These are phyloP conservation scores for Allium cepa DNA, from an alignment of 106 monocot species.

Conservation along the genomic window DNA sequence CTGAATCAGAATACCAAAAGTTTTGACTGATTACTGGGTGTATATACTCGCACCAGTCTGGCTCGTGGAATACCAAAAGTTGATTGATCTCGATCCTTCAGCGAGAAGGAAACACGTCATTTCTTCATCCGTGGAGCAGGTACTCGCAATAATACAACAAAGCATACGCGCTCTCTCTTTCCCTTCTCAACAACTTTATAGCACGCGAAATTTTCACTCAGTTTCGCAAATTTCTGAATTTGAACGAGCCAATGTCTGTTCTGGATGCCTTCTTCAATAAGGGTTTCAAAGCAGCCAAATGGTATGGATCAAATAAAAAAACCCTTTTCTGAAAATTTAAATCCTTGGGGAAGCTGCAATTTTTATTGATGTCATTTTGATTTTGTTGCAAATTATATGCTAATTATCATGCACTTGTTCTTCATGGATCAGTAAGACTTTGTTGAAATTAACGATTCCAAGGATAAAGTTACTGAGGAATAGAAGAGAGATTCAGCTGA, in stretches of 20 bases:
- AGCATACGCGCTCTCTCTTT: too few relatives aligned
- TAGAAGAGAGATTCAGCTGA: conserved; percentile 79
- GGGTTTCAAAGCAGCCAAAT: conserved; percentile 70
- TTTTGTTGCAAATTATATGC: background rate
- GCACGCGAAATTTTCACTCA: background rate
- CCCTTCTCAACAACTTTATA: too few relatives aligned
- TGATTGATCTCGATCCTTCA: too few relatives aligned
- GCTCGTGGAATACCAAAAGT: too few relatives aligned
- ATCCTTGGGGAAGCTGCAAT: background rate
- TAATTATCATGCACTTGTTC: background rate
- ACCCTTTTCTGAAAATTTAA: background rate
- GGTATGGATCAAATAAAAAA: conserved; percentile 20
- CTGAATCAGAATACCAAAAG: too few relatives aligned
- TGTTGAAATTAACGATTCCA: conserved; percentile 95
- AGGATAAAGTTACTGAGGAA: conserved; percentile 93
- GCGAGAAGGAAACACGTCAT: too few relatives aligned
- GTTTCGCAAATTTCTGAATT: background rate
- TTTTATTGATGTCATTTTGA: background rate
- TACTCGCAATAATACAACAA: too few relatives aligned
- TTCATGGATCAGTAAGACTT: conserved; percentile 58
- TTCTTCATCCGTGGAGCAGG: too few relatives aligned
- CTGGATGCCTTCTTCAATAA: conserved; percentile 87
- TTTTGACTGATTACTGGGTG: too few relatives aligned
- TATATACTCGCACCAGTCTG: too few relatives aligned
- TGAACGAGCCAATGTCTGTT: conserved; percentile 44